Evolutionary conservation across 768 basidiomycete genomes (phyloP), one percentile per base, ranked within the genome.

Genomic region (Chalciporus pseudorubinellus): DNA sequence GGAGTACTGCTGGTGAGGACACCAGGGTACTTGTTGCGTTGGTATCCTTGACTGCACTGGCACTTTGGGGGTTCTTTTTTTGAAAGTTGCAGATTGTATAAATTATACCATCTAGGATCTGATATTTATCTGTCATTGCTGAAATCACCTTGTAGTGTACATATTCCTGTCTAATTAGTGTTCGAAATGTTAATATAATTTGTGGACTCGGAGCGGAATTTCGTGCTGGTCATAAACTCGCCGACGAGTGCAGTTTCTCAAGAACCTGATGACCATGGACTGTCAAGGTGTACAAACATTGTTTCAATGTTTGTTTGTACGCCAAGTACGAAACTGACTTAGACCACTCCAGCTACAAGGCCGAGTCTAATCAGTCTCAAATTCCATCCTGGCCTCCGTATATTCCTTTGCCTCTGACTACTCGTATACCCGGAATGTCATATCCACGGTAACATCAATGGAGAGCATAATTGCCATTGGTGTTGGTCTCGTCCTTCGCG

Each of bases 381-480:
- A 45, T 51, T 58, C 43, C 59, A 64, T 31, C 29, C 64, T 67
- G 66, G 66, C 66, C 2, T 67, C 66, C 33, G 62, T 66, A 18
- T 62, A 64, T 28, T 67, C 66, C n/a, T 47, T 64, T 18, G 47
- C 64, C 5, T 62, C 64, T 9, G 57, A 60, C 20, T 64, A 59
- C 56, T 57, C 59, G 14, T 63, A 64, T n/a, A 59, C 60, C 24
- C 55, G 67, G 47, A 24, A 67, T 67, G 66, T 56, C 33, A 56
- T 67, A 42, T 59, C 59, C 29, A 46, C 61, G 18, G 67, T 59
- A 39, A 70, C 64, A 20, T 60, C 66, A 29, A 88, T 89, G 85
- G 88, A 90, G 64, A 82, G 78, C 67, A 57, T 89, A 39, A 72
- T 81, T 66, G 82, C 88, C 63, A 86, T 89, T 59, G 79, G 73